These are phyloP conservation scores for Oenanthe javanica DNA, from an alignment of 140 eudicot species.

Conservation along the genomic window DNA sequence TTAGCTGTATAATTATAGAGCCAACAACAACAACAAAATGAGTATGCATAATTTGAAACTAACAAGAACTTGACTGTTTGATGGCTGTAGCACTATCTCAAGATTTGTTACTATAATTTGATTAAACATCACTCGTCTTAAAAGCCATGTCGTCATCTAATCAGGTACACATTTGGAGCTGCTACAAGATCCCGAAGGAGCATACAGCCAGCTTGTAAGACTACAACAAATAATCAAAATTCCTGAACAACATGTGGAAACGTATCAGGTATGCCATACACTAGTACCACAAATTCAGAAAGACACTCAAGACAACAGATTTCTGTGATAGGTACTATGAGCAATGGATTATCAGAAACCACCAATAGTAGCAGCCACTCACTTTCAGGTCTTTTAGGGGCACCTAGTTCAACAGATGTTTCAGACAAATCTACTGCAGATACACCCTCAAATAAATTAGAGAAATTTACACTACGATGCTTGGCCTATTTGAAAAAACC, in stretches of 20 bases:
- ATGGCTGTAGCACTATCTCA: background rate
- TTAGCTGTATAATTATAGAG: background rate
- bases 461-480: constrained; percentile 33
- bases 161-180: constrained; percentile 54
- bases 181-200: constrained; percentile 49
- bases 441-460: constrained; percentile 5
- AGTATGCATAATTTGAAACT: background rate
- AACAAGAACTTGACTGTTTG: background rate
- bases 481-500: constrained; percentile 59
- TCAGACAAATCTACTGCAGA: constrained; percentile 11
- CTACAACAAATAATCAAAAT: constrained; percentile 33
- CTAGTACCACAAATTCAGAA: constrained; percentile 11
- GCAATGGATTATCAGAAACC: constrained; percentile 20
- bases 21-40: background rate
- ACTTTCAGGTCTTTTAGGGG: constrained; percentile 9
- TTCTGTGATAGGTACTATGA: constrained; percentile 11
- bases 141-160: background rate
- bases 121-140: background rate
- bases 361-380: constrained; percentile 21
- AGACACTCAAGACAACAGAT: constrained; percentile 15
- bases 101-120: background rate
- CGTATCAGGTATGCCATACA: constrained; percentile 14
- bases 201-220: constrained; percentile 45
- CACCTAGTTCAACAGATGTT: background rate
- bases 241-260: constrained; percentile 9